Evolutionary conservation across 2,329 filamentous ascomycete species (phyloP).

Genomic region (Ceratocystis eucalypticola): DNA sequence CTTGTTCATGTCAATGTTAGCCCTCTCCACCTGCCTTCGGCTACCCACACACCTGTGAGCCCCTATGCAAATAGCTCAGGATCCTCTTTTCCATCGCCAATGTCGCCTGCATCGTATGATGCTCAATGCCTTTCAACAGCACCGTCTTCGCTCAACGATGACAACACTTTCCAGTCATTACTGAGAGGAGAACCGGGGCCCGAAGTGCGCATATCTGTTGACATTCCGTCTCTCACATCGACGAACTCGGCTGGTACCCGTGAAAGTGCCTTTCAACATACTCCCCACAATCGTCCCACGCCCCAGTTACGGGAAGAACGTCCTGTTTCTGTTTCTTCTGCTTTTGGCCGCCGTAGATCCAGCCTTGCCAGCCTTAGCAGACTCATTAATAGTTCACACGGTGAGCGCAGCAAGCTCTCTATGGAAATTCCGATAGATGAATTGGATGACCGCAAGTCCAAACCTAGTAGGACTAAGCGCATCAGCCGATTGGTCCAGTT

Average conservation of each 20-base stretch:
- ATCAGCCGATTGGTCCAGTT: conserved; percentile 66
- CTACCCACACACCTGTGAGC: conserved; percentile 40
- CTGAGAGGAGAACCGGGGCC: conserved; percentile 62
- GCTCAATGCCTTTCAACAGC: conserved; percentile 61
- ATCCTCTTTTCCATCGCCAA: conserved; percentile 57
- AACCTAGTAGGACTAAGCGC: conserved; percentile 52
- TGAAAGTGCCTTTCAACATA: conserved; percentile 41
- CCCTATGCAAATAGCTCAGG: conserved; percentile 51
- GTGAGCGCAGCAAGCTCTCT: conserved; percentile 60
- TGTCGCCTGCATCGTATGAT: conserved; percentile 56
- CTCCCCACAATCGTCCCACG: conserved; percentile 26
- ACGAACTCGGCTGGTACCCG: conserved; percentile 66
- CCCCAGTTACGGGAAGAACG: conserved; percentile 42
- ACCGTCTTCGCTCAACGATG: conserved; percentile 59
- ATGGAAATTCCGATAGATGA: conserved; percentile 48
- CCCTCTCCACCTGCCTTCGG: conserved; percentile 33
- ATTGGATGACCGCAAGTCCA: conserved; percentile 43
- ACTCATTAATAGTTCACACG: conserved; percentile 60
- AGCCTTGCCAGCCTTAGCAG: conserved; percentile 66
- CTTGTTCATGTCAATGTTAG: conserved; percentile 38
- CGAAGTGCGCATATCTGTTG: conserved; percentile 56
- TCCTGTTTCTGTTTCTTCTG: conserved; percentile 48
- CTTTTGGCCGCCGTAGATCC: conserved; percentile 56
- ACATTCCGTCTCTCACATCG: conserved; percentile 60
- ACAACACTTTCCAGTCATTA: conserved; percentile 55